Evolutionary conservation across 139 green algal species (phyloP).

Genomic region (Chlorella sorokiniana): DNA sequence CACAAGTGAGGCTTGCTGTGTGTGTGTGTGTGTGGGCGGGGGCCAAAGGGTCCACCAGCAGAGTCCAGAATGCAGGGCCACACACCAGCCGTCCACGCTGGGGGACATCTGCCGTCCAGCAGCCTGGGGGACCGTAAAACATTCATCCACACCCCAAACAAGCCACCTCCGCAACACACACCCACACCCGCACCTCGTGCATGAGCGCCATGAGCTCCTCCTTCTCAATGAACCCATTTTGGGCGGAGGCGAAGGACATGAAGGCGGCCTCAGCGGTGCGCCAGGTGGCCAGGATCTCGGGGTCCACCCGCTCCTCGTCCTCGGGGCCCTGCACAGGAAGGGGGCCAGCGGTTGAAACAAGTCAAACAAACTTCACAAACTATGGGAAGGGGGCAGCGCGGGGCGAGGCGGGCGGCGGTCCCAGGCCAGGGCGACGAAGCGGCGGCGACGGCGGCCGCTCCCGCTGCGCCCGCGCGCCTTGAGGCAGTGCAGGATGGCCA

Average conservation of each 20-base stretch:
- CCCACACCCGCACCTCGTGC: conserved; percentile 3
- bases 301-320: neutral
- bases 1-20: neutral
- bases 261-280: conserved; percentile 2
- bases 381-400: neutral
- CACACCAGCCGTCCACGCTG: no score
- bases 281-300: neutral
- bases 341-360: neutral
- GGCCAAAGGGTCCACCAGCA: no score
- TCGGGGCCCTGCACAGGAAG: conserved; percentile 11
- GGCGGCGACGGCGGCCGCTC: neutral
- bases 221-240: neutral
- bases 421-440: neutral
- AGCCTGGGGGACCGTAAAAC: no score
- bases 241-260: neutral
- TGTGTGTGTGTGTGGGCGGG: neutral
- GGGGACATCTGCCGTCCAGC: no score
- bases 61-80: no score
- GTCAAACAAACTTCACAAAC: no score
- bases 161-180: neutral
- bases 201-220: conserved; percentile 17
- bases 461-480: neutral
- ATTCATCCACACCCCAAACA: neutral
- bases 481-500: conserved; percentile 1
- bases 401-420: neutral